phyloP scores from a whole-genome alignment of 495 filamentous ascomycete genomes.

The Aspergillus biplanus region DNA sequence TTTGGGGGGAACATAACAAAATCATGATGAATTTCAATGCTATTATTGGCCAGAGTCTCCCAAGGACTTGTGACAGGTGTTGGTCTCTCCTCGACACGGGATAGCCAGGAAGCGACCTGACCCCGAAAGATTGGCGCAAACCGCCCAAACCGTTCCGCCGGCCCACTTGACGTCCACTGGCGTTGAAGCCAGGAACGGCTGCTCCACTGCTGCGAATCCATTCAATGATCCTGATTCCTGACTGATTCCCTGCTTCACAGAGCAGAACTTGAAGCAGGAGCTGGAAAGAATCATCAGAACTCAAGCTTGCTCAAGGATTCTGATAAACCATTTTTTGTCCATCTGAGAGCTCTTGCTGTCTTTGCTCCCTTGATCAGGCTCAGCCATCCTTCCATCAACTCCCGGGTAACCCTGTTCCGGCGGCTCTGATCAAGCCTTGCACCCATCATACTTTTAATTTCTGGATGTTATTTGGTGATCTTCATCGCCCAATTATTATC shows the following conservation, averaged over 20 bases:
- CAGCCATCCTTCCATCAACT: not conserved
- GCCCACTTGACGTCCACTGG: not conserved
- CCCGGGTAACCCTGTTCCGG: not conserved
- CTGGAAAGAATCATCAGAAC: not conserved
- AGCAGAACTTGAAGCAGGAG: not conserved
- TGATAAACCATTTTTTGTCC: not conserved
- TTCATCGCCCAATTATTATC: not conserved
- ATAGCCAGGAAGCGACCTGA: not conserved
- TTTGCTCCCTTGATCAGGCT: not conserved
- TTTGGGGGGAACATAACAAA: not conserved
- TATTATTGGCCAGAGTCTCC: not conserved
- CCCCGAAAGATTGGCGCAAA: not conserved
- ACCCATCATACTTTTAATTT: not conserved
- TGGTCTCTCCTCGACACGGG: constrained; percentile 2
- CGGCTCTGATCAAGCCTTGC: not conserved
- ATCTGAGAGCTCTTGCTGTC: not conserved
- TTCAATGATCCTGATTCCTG: not conserved
- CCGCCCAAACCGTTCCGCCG: not conserved
- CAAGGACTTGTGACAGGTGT: not conserved
- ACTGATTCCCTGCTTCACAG: not conserved
- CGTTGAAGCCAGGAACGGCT: not conserved
- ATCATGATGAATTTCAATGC: not conserved
- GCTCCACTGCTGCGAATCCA: not conserved
- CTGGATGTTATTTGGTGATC: not conserved
- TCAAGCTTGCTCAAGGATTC: not conserved